These are phyloP conservation scores for Pyrenophora tritici-repentis DNA, from an alignment of 2,329 filamentous ascomycete species.

Conservation along the genomic window DNA sequence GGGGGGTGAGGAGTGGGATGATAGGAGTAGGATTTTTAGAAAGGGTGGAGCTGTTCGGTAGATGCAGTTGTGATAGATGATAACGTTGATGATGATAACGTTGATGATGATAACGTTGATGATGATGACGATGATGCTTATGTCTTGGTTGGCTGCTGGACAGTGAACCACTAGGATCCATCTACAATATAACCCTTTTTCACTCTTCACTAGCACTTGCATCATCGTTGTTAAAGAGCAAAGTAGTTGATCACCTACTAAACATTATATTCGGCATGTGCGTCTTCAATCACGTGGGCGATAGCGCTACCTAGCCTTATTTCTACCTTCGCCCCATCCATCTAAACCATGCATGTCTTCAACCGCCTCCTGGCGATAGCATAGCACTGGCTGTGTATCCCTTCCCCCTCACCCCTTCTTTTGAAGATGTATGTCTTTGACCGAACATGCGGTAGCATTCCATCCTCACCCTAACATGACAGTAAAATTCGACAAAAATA, in stretches of 20 bases:
- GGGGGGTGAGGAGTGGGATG: conserved; percentile 43
- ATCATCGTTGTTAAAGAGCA: neutral
- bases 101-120: no score
- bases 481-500: neutral
- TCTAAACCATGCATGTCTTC: conserved; percentile 19
- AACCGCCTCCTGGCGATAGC: conserved; percentile 19
- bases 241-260: neutral
- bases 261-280: conserved; percentile 10
- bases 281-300: conserved; percentile 7
- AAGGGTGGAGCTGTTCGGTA: conserved; percentile 65
- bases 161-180: neutral
- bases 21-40: conserved; percentile 52
- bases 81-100: no score
- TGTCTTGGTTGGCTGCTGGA: conserved; percentile 1
- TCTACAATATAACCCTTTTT: neutral
- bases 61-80: no score
- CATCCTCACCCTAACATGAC: conserved; percentile 10
- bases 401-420: neutral
- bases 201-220: neutral
- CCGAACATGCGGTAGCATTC: conserved; percentile 33
- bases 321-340: neutral
- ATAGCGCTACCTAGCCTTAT: conserved; percentile 9
- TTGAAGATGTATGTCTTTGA: conserved; percentile 38
- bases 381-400: conserved; percentile 5
- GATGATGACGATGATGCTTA: neutral